Evolutionary conservation across 208 protist species (phyloP).

Genomic region (Herpetomonas tarakana): DNA sequence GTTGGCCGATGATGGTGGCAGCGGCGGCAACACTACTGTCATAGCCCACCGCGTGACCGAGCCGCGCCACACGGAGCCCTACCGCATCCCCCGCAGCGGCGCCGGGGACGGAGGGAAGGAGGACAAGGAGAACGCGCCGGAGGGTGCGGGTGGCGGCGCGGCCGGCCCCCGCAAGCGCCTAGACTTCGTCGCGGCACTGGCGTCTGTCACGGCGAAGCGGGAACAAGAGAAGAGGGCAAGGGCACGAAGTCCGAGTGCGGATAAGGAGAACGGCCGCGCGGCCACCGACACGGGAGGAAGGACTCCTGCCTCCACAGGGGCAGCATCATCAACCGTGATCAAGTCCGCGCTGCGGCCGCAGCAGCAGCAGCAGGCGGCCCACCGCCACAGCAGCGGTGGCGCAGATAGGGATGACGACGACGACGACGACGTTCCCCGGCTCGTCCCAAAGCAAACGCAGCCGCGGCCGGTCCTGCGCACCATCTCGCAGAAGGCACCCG

Average conservation of each 20-base stretch:
- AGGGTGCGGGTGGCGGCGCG: background rate
- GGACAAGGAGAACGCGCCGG: background rate
- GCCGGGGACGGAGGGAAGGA: background rate
- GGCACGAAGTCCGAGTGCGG: constrained; percentile 3
- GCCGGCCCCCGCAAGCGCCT: constrained; percentile 15
- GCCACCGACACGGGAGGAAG: too few relatives aligned
- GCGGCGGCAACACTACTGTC: too few relatives aligned
- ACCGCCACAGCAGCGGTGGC: background rate
- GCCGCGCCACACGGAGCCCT: constrained; percentile 5
- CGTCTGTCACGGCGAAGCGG: constrained; percentile 36
- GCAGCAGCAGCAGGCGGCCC: background rate
- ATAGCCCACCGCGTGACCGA: too few relatives aligned
- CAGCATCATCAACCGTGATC: background rate
- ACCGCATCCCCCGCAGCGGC: constrained; percentile 8
- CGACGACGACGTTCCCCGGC: constrained; percentile 14
- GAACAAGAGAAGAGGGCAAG: constrained; percentile 20
- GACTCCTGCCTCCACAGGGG: too few relatives aligned
- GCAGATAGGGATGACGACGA: constrained; percentile 17
- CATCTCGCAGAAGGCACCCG: background rate
- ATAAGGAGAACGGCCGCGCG: constrained; percentile 16
- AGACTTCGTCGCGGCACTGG: constrained; percentile 36
- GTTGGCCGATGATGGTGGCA: too few relatives aligned
- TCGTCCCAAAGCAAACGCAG: constrained; percentile 5
- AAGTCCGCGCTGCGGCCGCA: background rate
- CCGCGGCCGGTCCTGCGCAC: background rate